Conservation (phyloP, 192 early-diverging fungal species). For the Thamnidium elegans region DNA sequence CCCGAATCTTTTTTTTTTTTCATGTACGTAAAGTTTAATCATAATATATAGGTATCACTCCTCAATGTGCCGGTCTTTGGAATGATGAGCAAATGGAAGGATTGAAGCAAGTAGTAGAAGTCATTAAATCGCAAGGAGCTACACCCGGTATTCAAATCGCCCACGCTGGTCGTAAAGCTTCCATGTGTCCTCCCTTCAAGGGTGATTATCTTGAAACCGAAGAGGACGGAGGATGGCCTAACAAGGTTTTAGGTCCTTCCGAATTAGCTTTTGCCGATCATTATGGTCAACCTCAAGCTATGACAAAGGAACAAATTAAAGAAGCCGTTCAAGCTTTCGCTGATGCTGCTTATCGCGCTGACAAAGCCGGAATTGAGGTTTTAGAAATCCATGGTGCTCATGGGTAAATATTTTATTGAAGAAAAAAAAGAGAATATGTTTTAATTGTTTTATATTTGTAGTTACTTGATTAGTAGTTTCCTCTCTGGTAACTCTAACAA, state of each 20-base stretch:
- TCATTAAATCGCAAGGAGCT: slow-evolving; percentile 59
- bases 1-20: too few species aligned
- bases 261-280: slow-evolving; percentile 45
- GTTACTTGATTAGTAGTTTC: slow-evolving; percentile 83
- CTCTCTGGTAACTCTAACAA: slow-evolving; percentile 76
- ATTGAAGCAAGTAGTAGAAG: slow-evolving; percentile 57
- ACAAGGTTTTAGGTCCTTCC: slow-evolving; percentile 66
- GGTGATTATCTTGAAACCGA: slow-evolving; percentile 17
- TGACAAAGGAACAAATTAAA: slow-evolving; percentile 57
- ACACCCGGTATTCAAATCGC: slow-evolving; percentile 74
- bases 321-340: slow-evolving; percentile 60
- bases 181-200: slow-evolving; percentile 15
- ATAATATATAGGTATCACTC: slow-evolving; percentile 46
- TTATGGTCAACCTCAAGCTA: slow-evolving; percentile 19
- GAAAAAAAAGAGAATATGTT: not conserved
- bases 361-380: slow-evolving; percentile 58
- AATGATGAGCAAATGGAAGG: slow-evolving; percentile 71
- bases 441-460: slow-evolving; percentile 80
- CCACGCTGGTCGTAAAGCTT: slow-evolving; percentile 78
- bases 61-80: slow-evolving; percentile 79
- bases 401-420: slow-evolving; percentile 33
- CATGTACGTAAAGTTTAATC: too few species aligned
- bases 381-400: slow-evolving; percentile 67
- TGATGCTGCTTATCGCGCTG: slow-evolving; percentile 66
- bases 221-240: slow-evolving; percentile 65